Base-by-base conservation (phyloP, 2,329 filamentous ascomycete genomes). In the Colletotrichum viniferum region DNA sequence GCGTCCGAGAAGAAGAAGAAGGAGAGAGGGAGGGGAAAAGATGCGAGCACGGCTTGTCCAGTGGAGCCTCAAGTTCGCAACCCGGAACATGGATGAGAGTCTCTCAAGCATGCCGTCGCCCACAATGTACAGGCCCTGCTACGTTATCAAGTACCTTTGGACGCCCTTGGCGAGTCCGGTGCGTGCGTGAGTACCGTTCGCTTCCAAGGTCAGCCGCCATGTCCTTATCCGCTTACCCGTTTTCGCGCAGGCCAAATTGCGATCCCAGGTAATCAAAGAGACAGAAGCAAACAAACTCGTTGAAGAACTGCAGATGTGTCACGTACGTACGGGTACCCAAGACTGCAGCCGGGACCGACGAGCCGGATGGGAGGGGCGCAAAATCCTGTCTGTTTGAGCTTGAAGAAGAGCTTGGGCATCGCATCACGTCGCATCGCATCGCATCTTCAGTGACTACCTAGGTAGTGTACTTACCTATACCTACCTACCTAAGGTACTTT, bases 71-170 rank as follows among this genome's bases (percentile, higher is more conserved):
- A 36, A 14, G 34, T 36, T 14, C 13, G 13, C 34, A 48, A 52
- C n/a, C 30, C 60, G 26, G 36, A 52, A 63, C 48, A 16, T 36
- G 69, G 12, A 34, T 34, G 32, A 34, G 32, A 34, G 32, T 34
- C 12, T 34, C 32, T 32, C 30, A 56, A 64, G 43, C n/a, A n/a
- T n/a, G n/a, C n/a, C 38, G 65, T 56, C 5, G 38, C 43, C 30
- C 43, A 71, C 60, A n/a, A 71, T 36, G 62, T 71, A 66, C 62
- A 48, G n/a, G 55, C 21, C 55, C 18, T 61, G 36, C 28, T 32
- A 52, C 58, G 56, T 62, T 73, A 69, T 73, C 70, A 68, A 55
- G 55, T 72, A 68, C 63, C 70, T 72, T 24, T 24, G 38, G 8
- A 43, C 16, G 16, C 9, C 21, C 32, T 18, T 43, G 13, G 28